Evolutionary conservation across 805 yeast species (phyloP), one percentile per base, ranked within the genome.

Genomic region (Candida ficus): DNA sequence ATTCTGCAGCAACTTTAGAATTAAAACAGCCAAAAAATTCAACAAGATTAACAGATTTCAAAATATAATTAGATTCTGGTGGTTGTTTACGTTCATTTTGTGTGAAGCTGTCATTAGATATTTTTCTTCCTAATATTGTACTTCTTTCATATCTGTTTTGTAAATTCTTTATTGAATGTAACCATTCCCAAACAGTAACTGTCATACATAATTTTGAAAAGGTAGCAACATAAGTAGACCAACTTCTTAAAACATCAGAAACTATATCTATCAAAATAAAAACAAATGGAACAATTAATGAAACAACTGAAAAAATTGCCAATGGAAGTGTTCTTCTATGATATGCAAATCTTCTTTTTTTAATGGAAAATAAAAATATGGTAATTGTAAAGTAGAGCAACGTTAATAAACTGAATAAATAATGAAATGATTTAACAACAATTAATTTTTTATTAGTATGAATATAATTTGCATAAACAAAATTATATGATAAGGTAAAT

Each of bases 101-200:
- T 3, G 47, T 44, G 37, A 60, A 63, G 41, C 73, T 76, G 36
- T 75, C 78, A 36, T 66, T 61, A 1, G 60, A 55, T 25, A 79
- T 71, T 45, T 75, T 67, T 44, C 88, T 66, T 0, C 90, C 90
- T 34, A 82, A 67, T 9, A 83, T 75, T 1, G 82, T 82, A 46
- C 64, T 63, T 36, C 70, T 62, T 46, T 81, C 87, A 22, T 64
- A 57, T 25, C 68, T 58, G 45, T 69, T 66, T 45, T 77, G 81
- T 32, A 74, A 53, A 14, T 66, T 52, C 46, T 74, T 71, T 31
- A 79, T 76, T 33, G 76, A 70, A 50, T 66, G 73, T 9, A 78
- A 58, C 82, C 87, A 78, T 58, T 81, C 87, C 83, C 85, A 80
- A 1, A 78, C 67, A 19, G 76, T 64, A 1, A 80, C 73, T 14